Base-by-base conservation (phyloP, 2,329 filamentous ascomycete species). In the Orbilia brochopaga region DNA sequence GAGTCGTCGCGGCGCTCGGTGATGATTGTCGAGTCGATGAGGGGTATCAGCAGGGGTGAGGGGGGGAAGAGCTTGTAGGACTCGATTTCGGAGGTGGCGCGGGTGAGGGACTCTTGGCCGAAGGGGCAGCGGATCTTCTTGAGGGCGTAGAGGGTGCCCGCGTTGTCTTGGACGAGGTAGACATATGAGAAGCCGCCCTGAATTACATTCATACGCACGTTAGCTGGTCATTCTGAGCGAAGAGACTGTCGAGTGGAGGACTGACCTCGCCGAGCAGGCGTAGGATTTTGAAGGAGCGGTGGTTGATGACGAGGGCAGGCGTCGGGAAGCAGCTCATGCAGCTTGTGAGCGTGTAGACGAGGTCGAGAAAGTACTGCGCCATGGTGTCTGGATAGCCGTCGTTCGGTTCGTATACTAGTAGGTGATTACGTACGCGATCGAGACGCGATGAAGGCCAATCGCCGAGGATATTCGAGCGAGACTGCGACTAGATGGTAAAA, bases 81-180 rank as follows among this genome's bases (percentile, higher is more conserved):
- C 80, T 97, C 93, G 73, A 97, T 94, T 82, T 99, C 94, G 80
- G 93, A 93, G 84, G 97, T 89, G 57, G 94, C 94, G 79, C 91
- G 91, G 75, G 91, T 88, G 69, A 99, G 93, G 24, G 91, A 96
- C 83, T 99, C 94, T 80, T 94, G 90, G 75, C 94, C 94, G 78
- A 99, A 97, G 2, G 94, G 93, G 83, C 94, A 99, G 79, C 93
- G 89, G 80, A 99, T 99, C 85, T 99, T 99, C 81, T 99, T 99
- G 73, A 97, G 87, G 17, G 94, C 94, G 80, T 96, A 93, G 52
- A 96, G 86, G 77, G 93, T 87, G 69, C 90, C 90, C 61, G 86
- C 83, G 53, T 90, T 93, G 80, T 97, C 92, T 83, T 97, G 90
- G 70, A 99, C 94, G 69, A 99, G 90, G 82, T 99, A 99, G 76